Evolutionary conservation across 1,139 yeast genomes (phyloP).

Genomic region (Magnusiomyces ingens): DNA sequence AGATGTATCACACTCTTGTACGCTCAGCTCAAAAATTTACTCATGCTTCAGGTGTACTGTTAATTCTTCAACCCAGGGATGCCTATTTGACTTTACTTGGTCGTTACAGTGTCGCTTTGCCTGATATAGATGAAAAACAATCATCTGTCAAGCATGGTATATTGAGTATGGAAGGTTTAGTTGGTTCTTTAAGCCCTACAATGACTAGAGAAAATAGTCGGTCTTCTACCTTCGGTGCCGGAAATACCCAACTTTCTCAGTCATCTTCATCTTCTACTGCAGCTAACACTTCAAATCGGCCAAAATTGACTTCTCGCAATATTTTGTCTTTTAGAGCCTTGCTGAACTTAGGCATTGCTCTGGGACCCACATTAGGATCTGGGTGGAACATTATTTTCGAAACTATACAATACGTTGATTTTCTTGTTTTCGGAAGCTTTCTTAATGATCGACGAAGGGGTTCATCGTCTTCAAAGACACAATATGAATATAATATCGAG

Average conservation of each 20-base stretch:
- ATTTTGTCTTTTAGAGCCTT: constrained; percentile 74
- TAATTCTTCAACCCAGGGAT: constrained; percentile 50
- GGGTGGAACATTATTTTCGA: constrained; percentile 68
- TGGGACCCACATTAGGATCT: constrained; percentile 61
- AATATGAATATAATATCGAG: constrained; percentile 13
- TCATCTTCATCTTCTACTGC: not conserved
- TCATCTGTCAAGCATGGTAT: constrained; percentile 26
- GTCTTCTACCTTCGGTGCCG: not conserved
- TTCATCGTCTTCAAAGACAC: constrained; percentile 9
- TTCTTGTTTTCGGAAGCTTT: constrained; percentile 39
- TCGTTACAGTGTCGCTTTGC: constrained; percentile 40
- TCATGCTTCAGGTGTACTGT: constrained; percentile 76
- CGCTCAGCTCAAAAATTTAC: constrained; percentile 73
- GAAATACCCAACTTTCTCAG: constrained; percentile 2
- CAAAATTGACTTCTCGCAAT: constrained; percentile 46
- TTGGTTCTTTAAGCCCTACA: constrained; percentile 48
- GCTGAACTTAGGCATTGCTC: constrained; percentile 64
- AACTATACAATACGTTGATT: constrained; percentile 64
- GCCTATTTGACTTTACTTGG: constrained; percentile 55
- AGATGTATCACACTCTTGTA: constrained; percentile 53
- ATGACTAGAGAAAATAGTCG: constrained; percentile 16
- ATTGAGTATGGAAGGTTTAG: constrained; percentile 55
- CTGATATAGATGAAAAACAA: constrained; percentile 32
- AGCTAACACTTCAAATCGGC: not conserved
- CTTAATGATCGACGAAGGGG: constrained; percentile 15